These are phyloP conservation scores for Sphaerobolus stellatus DNA, from an alignment of 1,284 basidiomycete genomes.

Conservation along the genomic window DNA sequence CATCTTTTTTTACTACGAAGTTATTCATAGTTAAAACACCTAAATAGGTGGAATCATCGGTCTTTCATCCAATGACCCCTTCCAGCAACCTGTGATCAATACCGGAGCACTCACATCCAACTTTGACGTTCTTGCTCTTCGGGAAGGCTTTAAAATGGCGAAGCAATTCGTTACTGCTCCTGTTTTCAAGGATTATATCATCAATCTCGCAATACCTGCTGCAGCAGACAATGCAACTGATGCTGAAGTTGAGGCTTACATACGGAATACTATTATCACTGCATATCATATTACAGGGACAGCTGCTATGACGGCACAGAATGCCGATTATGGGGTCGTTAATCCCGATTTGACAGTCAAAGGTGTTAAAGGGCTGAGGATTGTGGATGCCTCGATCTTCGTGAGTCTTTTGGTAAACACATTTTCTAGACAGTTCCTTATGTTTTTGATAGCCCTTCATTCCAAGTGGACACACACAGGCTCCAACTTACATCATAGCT, in stretches of 20 bases:
- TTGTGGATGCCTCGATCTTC: slow-evolving; percentile 25
- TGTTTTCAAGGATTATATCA: slow-evolving; percentile 35
- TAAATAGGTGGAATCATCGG: slow-evolving; percentile 23
- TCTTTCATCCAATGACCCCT: slow-evolving; percentile 19
- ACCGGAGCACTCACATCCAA: slow-evolving; percentile 15
- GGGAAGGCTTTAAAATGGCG: slow-evolving; percentile 26
- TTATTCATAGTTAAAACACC: not conserved
- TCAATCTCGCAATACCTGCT: slow-evolving; percentile 13
- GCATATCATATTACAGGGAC: slow-evolving; percentile 31
- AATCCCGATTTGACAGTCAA: slow-evolving; percentile 54
- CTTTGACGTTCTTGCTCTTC: slow-evolving; percentile 16
- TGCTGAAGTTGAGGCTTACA: too few species aligned
- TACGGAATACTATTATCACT: slow-evolving; percentile 18
- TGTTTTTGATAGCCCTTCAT: slow-evolving; percentile 4
- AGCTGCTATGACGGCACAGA: slow-evolving; percentile 27
- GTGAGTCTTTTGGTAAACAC: slow-evolving; percentile 6
- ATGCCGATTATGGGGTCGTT: slow-evolving; percentile 43
- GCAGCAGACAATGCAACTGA: too few species aligned
- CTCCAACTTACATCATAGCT: slow-evolving; percentile 7
- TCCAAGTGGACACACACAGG: slow-evolving; percentile 2
- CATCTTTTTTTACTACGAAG: slow-evolving; percentile 10
- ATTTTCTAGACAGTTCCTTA: not conserved
- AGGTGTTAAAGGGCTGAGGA: slow-evolving; percentile 38
- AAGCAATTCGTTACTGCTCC: slow-evolving; percentile 31
- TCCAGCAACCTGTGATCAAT: slow-evolving; percentile 21